Evolutionary conservation across 2,329 filamentous ascomycete genomes (phyloP), one percentile per base, ranked within the genome.

Genomic region (Calonectria fujianensis): DNA sequence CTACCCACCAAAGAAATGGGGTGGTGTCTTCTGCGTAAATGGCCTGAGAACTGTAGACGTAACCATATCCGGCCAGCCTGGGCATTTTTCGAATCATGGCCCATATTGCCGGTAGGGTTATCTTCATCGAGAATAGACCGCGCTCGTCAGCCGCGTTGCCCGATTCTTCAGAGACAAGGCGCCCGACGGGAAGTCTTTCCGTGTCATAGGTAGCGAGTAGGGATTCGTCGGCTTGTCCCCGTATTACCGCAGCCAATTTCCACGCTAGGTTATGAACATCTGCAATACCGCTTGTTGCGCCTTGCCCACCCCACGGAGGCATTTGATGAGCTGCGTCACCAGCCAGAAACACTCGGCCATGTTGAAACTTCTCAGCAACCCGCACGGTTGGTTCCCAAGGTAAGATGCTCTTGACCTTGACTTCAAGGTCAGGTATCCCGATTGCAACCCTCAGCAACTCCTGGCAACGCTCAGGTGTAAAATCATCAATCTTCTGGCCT

Each of bases 261-360:
- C 67, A 69, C 18, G 67, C 52, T 16, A 69, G 52, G 13, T 69
- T 69, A 14, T 69, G 67, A 29, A 51, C 41, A 50, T 69, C 67
- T 20, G 67, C 52, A 35, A 69, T 69, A 10, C 67, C 67, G 10
- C 52, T 69, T 16, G 29, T 69, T 20, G 67, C 67, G 18, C 67
- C 67, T 29, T 69, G 52, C 6, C 67, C 67, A 13, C 67, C 67
- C 52, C 67, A 61, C 13, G 67, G 67, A n/a, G 67, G 67, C 52
- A 69, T 59, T 9, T 61, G 52, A 29, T 69, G 67, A 11, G 67
- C 67, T 18, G 67, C 27, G 13, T 69, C 67, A 2, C 67, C 67
- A 14, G 52, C 52, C 13, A 69, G 67, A 31, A 69, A 69, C 4
- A 69, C 39, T 24, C 67, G 39, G 20, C 67, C 52, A 9, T 50